These are phyloP conservation scores for Penicillium fimorum DNA, from an alignment of 495 filamentous ascomycete species.

Conservation along the genomic window DNA sequence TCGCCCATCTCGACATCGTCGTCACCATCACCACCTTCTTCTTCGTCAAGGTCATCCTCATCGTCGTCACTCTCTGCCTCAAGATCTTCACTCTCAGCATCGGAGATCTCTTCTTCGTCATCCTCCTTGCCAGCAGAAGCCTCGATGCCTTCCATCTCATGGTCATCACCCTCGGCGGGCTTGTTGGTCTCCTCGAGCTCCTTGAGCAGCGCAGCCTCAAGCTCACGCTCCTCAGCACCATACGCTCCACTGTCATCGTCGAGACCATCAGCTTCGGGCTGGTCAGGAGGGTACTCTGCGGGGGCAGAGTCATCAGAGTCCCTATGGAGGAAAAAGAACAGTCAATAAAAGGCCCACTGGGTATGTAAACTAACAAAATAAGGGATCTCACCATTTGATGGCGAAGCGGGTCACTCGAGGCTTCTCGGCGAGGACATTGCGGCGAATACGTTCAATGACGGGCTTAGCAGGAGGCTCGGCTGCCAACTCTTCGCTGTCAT, in stretches of 20 bases:
- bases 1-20: slow-evolving; percentile 86
- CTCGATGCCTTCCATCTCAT: slow-evolving; percentile 80
- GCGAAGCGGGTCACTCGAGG: slow-evolving; percentile 94
- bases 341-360: slow-evolving; percentile 6
- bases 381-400: slow-evolving; percentile 84
- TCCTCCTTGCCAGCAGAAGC: slow-evolving; percentile 53
- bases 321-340: slow-evolving; percentile 50
- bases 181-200: slow-evolving; percentile 60
- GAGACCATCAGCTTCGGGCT: slow-evolving; percentile 86
- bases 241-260: slow-evolving; percentile 84
- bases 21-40: slow-evolving; percentile 65
- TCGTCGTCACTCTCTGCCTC: slow-evolving; percentile 90
- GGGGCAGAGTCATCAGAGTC: slow-evolving; percentile 95
- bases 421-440: slow-evolving; percentile 95
- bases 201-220: slow-evolving; percentile 52
- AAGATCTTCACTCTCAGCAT: slow-evolving; percentile 93
- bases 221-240: slow-evolving; percentile 69
- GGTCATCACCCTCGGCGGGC: slow-evolving; percentile 59
- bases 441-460: slow-evolving; percentile 82
- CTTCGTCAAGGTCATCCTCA: slow-evolving; percentile 79
- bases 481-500: slow-evolving; percentile 84
- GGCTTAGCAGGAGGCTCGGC: slow-evolving; percentile 88
- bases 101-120: slow-evolving; percentile 74
- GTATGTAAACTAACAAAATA: background rate
- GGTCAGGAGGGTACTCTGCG: slow-evolving; percentile 92